Conservation (phyloP, 192 early-diverging fungal species). For the Podila clonocystis region DNA sequence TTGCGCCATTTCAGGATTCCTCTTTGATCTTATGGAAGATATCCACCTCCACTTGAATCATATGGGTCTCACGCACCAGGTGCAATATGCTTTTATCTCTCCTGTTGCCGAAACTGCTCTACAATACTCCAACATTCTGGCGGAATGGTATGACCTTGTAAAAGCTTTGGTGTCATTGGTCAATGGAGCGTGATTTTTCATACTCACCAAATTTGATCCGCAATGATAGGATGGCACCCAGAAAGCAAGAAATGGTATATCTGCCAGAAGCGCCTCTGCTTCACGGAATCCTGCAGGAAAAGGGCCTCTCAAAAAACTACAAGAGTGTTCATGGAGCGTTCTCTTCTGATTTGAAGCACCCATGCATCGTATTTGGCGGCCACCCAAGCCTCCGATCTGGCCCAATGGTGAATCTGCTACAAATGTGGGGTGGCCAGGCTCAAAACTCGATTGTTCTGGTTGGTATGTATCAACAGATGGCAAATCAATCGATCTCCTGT, state of each 20-base stretch:
- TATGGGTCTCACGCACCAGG: constrained; percentile 62
- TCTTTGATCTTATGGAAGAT: constrained; percentile 79
- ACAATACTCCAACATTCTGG: constrained; percentile 84
- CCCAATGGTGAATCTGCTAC: constrained; percentile 52
- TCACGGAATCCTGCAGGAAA: constrained; percentile 61
- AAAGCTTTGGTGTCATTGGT: not conserved
- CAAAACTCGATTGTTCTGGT: constrained; percentile 59
- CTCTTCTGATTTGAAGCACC: constrained; percentile 56
- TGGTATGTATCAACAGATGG: constrained; percentile 25
- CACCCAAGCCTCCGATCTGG: constrained; percentile 57
- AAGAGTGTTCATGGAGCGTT: constrained; percentile 49
- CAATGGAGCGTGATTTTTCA: not conserved
- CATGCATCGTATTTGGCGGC: constrained; percentile 71
- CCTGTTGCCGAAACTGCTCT: constrained; percentile 81
- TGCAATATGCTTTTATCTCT: constrained; percentile 77
- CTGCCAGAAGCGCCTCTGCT: constrained; percentile 66
- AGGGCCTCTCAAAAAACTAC: constrained; percentile 51
- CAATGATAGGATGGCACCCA: constrained; percentile 63
- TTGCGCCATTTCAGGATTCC: constrained; percentile 71
- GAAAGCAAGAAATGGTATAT: constrained; percentile 73
- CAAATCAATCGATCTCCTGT: not conserved
- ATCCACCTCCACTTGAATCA: constrained; percentile 64
- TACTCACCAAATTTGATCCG: too few species aligned
- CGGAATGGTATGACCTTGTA: constrained; percentile 74
- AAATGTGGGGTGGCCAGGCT: constrained; percentile 58